A percentile compares a stretch with the other conserved stretches of the same genome.
phyloP scores from a whole-genome alignment of 108 stramenopile genomes.

The Fistulifera solaris region DNA sequence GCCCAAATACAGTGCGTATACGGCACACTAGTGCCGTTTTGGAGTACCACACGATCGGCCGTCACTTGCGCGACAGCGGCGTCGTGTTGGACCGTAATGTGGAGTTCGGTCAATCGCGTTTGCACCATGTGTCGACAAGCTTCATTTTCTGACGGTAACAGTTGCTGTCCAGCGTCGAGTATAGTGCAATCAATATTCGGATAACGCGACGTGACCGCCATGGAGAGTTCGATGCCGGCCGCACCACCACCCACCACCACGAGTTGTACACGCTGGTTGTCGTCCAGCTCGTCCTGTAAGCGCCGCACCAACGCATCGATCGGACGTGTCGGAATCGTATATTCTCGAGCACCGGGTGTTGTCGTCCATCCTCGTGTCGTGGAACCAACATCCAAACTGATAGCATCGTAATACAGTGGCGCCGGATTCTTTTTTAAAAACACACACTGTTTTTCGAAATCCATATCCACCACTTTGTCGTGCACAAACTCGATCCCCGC shows the following conservation, averaged over 20 bases:
- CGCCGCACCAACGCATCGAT: conserved; percentile 60
- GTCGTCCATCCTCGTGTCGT: conserved; percentile 53
- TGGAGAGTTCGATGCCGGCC: conserved; percentile 90
- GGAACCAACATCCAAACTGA: conserved; percentile 77
- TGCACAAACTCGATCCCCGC: conserved; percentile 57
- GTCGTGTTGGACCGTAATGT: conserved; percentile 47
- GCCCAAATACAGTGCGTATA: conserved; percentile 80
- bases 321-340: conserved; percentile 76
- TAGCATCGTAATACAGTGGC: conserved; percentile 52
- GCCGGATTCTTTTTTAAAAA: conserved; percentile 9
- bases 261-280: conserved; percentile 5
- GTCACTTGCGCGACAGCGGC: conserved; percentile 32
- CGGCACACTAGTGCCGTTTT: conserved; percentile 28
- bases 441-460: conserved; percentile 34
- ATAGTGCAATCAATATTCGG: conserved; percentile 41
- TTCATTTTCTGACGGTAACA: conserved; percentile 44
- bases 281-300: conserved; percentile 32
- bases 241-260: conserved; percentile 95
- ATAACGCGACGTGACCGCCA: conserved; percentile 68
- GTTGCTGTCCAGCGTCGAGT: conserved; percentile 42
- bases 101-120: conserved; percentile 32
- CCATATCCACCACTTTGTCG: conserved; percentile 62
- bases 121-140: conserved; percentile 36
- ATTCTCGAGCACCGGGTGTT: conserved; percentile 48
- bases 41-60: conserved; percentile 10